These are phyloP conservation scores for Trichoderma reesei DNA, from an alignment of 495 filamentous ascomycete species.

Conservation along the genomic window DNA sequence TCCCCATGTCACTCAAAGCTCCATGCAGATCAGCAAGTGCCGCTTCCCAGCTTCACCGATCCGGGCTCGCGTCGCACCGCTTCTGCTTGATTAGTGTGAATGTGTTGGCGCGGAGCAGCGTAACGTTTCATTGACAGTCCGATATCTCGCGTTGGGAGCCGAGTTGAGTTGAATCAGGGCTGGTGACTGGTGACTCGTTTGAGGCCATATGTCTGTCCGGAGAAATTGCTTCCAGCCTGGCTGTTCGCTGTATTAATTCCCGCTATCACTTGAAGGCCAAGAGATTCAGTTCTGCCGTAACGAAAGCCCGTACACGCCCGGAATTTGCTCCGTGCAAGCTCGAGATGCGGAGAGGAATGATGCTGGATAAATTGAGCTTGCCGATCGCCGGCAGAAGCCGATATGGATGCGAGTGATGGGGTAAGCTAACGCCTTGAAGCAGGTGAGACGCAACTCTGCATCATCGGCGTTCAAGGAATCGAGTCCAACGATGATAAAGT, in stretches of 20 bases:
- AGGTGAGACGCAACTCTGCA: background rate
- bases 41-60: background rate
- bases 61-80: background rate
- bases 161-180: background rate
- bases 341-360: conserved; percentile 2
- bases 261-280: background rate
- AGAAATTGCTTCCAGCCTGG: background rate
- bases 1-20: background rate
- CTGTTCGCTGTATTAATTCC: no score
- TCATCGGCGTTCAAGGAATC: background rate
- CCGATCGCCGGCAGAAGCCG: background rate
- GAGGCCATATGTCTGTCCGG: background rate
- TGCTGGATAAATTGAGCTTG: background rate
- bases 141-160: background rate
- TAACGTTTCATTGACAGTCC: background rate
- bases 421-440: background rate
- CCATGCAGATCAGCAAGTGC: background rate
- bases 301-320: no score
- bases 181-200: background rate
- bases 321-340: background rate
- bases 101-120: conserved; percentile 6
- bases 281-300: background rate
- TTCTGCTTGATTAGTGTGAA: background rate
- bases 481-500: no score
- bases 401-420: background rate